Evolutionary conservation across 495 filamentous ascomycete genomes (phyloP), one percentile per base, ranked within the genome.

Genomic region (Chaetomium cochliodes): DNA sequence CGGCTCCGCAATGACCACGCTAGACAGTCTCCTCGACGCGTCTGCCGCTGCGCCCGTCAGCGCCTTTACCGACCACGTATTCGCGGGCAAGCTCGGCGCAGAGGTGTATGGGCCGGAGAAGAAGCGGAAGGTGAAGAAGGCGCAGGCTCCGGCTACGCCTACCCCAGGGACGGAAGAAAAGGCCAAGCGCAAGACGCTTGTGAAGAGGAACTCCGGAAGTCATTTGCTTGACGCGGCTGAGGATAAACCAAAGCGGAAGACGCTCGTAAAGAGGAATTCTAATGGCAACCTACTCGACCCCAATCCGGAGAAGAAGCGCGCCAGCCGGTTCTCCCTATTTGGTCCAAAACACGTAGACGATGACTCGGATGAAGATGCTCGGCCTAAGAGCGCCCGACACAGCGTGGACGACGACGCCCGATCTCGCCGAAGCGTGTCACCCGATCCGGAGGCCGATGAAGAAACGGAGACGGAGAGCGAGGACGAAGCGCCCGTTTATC

Each of bases 1-100:
- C 46, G 85, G 88, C 15, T 96, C 93, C 53, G 91, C 93, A 18
- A 92, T 92, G 66, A 88, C 85, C 41, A 97, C 93, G 0, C 81
- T 98, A 11, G 94, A 98, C 62, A 94, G 87, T 70, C 94, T 98
- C 51, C 82, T 98, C 12, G 91, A 97, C 75, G 94, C 94, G n/a
- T 96, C 94, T 5, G 90, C 92, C 3, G 83, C 83, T 64, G 94
- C 96, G 2, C 94, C 94, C n/a, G 91, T 96, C 50, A 91, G 83
- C 50, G 94, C 94, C 56, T 98, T 97, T 70, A 97, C 92, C 0
- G 92, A 98, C 71, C 94, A 98, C 74, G 88, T 90, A 12, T 90
- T 90, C 64, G 90, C 88, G 33, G 93, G 92, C 16, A 85, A 86
- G 54, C 72, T 88, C 18, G 88, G 89, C 55, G 72, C 82, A 0